Evolutionary conservation across 805 yeast genomes (phyloP).

Genomic region (Cyberlindnera xylosilytica): DNA sequence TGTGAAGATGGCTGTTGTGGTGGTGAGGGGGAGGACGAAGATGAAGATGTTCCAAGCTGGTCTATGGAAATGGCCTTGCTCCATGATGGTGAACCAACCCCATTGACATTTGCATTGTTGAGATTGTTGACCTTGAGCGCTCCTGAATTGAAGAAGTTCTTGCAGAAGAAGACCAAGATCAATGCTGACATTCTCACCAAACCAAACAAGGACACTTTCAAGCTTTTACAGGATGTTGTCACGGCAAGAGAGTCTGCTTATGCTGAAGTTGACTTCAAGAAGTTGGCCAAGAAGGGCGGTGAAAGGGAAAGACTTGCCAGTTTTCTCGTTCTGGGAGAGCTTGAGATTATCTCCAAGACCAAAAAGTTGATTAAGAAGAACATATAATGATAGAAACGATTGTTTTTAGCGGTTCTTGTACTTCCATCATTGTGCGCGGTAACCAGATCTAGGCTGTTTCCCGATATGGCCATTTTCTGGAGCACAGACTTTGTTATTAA

Average conservation of each 20-base stretch:
- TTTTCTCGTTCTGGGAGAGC: slow-evolving; percentile 19
- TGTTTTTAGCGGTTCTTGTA: too few species aligned
- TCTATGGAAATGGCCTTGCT: slow-evolving; percentile 38
- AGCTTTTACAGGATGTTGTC: slow-evolving; percentile 19
- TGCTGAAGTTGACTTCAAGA: slow-evolving; percentile 8
- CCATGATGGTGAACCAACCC: slow-evolving; percentile 42
- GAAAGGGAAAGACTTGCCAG: slow-evolving; percentile 18
- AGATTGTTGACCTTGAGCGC: slow-evolving; percentile 33
- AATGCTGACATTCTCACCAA: slow-evolving; percentile 20
- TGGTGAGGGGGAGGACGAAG: slow-evolving; percentile 18
- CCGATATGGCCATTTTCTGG: too few species aligned
- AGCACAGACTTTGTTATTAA: too few species aligned
- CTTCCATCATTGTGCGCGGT: too few species aligned
- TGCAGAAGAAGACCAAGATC: slow-evolving; percentile 18
- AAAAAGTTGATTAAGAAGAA: slow-evolving; percentile 12
- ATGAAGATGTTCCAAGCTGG: slow-evolving; percentile 37
- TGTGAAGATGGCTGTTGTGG: slow-evolving; percentile 22
- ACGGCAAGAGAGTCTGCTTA: slow-evolving; percentile 18
- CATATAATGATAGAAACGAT: slow-evolving; percentile 1
- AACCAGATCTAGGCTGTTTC: too few species aligned
- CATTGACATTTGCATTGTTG: slow-evolving; percentile 41
- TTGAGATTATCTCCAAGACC: slow-evolving; percentile 15
- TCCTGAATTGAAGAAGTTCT: slow-evolving; percentile 27
- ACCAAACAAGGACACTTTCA: slow-evolving; percentile 18
- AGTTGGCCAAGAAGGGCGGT: slow-evolving; percentile 16